phyloP scores from a whole-genome alignment of 805 yeast species.

The Yamadazyma insecticola region DNA sequence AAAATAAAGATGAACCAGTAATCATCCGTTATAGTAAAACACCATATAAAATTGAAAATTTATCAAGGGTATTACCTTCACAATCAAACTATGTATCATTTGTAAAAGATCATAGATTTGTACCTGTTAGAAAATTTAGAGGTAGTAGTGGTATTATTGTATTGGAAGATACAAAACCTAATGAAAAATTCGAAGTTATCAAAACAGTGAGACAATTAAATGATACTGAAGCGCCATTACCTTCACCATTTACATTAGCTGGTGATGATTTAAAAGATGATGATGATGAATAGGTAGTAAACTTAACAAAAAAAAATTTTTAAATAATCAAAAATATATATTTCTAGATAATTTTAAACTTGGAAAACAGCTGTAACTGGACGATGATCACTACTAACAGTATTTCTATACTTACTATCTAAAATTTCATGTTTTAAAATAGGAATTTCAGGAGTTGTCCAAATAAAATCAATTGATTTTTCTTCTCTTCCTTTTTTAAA shows the following conservation, averaged over 20 bases:
- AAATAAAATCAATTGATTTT: slow-evolving; percentile 39
- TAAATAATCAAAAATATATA: background rate
- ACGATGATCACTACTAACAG: slow-evolving; percentile 33
- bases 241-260: slow-evolving; percentile 63
- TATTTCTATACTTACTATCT: slow-evolving; percentile 25
- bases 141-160: slow-evolving; percentile 69
- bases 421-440: slow-evolving; percentile 14
- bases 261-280: slow-evolving; percentile 49
- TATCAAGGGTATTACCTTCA: slow-evolving; percentile 85
- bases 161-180: slow-evolving; percentile 58
- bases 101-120: slow-evolving; percentile 66
- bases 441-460: slow-evolving; percentile 21
- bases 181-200: slow-evolving; percentile 58
- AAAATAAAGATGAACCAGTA: slow-evolving; percentile 10
- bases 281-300: slow-evolving; percentile 5
- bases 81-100: slow-evolving; percentile 84
- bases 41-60: slow-evolving; percentile 68
- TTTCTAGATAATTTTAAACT: slow-evolving; percentile 2
- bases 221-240: slow-evolving; percentile 69
- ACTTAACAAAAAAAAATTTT: background rate
- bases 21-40: slow-evolving; percentile 54
- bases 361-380: slow-evolving; percentile 21
- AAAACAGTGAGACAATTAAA: slow-evolving; percentile 80
- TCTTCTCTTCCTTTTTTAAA: slow-evolving; percentile 18
- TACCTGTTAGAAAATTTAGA: slow-evolving; percentile 76